Evolutionary conservation across 371 early-diverging fungal genomes (phyloP).

Genomic region (Mortierella sp.): DNA sequence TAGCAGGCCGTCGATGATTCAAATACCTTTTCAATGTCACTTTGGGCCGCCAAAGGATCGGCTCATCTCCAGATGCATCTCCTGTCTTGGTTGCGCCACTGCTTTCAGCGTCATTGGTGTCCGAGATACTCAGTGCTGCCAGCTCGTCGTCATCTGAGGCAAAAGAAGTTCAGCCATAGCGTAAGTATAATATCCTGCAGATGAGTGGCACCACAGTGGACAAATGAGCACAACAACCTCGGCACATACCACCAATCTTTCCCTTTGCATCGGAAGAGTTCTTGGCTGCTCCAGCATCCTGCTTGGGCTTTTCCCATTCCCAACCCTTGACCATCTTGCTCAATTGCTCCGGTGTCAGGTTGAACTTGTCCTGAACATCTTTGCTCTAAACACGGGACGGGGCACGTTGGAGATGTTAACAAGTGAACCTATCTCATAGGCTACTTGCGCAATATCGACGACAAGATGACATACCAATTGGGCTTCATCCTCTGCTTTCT

Average conservation of each 20-base stretch:
- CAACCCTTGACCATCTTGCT: constrained; percentile 64
- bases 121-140: constrained; percentile 40
- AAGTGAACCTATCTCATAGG: too few species aligned
- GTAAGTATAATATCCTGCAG: neutral
- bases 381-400: constrained; percentile 24
- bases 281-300: constrained; percentile 17
- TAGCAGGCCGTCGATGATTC: too few species aligned
- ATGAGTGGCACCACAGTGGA: too few species aligned
- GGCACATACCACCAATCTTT: constrained; percentile 36
- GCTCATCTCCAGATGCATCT: constrained; percentile 10
- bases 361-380: constrained; percentile 69
- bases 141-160: constrained; percentile 41
- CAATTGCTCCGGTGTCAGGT: constrained; percentile 68
- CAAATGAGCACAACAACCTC: neutral
- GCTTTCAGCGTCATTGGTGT: constrained; percentile 40
- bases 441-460: neutral
- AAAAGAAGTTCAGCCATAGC: too few species aligned
- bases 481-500: constrained; percentile 45
- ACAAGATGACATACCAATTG: constrained; percentile 46
- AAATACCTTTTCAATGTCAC: constrained; percentile 37
- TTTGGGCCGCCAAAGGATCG: constrained; percentile 64
- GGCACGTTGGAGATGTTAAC: too few species aligned
- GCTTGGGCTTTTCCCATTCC: constrained; percentile 53
- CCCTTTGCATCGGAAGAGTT: constrained; percentile 40
- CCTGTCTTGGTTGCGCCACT: constrained; percentile 14